Evolutionary conservation across 2,329 filamentous ascomycete species (phyloP), one percentile per base, ranked within the genome.

Genomic region (Colletotrichum godetiae): DNA sequence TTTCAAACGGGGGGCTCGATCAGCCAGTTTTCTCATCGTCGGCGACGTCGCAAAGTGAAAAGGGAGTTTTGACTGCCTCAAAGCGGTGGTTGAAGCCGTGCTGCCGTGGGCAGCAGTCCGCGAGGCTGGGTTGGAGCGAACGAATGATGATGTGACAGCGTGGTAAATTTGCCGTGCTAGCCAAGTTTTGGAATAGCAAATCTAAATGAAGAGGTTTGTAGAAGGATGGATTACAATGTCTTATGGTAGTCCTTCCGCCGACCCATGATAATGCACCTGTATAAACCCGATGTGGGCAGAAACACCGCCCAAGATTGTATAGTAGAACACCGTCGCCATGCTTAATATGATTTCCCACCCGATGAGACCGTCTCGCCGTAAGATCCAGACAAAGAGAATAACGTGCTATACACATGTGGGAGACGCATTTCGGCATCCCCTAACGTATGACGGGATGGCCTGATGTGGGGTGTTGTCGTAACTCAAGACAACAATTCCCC

Each of bases 401-500:
- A 42, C 15, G 37, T 65, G 42, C 31, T 74, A 68, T 73, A 74
- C 55, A 67, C 56, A 67, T 24, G 52, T 63, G 29, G 67, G 62
- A 35, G 46, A 63, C 49, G 57, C 42, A n/a, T 67, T 57, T 46
- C 57, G 58, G 58, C 55, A 55, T 76, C 68, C 74, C 31, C 79
- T 78, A 78, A 81, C 80, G 78, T 81, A 81, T 78, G 80, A 75
- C 61, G 76, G 76, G 76, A 77, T 76, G 37, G 75, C 76, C 53
- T 77, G 73, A 71, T 77, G 75, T 13, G 75, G 70, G 61, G 55
- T 53, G 52, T 29, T 68, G 70, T 52, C 62, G 60, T 63, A 66
- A 35, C 31, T 71, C 59, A 24, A 58, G 29, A 35, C 68, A 33
- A 31, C 46, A 31, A 29, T 53, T 10, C 53, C 53, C 46, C 62